Percentiles rank a stretch among this genome's conserved stretches.
Conservation (phyloP, 352 stramenopile genomes). For the Phytopythium delawarense region DNA sequence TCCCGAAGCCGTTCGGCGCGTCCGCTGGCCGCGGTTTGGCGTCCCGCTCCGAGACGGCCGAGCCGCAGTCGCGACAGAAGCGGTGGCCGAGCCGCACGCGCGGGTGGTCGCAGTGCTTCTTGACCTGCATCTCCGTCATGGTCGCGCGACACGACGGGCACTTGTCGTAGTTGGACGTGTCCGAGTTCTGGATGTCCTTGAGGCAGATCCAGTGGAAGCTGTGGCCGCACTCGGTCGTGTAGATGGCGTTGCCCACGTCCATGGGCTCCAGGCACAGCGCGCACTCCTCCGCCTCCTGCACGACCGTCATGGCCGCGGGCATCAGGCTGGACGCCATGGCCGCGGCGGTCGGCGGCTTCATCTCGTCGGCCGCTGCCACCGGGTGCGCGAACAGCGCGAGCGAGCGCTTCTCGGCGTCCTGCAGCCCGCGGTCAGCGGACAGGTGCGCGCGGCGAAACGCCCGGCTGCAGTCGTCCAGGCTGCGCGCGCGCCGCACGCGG, state of each 20-base stretch:
- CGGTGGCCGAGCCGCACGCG: slow-evolving; percentile 73
- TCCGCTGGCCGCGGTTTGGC: slow-evolving; percentile 62
- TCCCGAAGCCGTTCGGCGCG: background rate
- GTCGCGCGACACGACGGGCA: slow-evolving; percentile 72
- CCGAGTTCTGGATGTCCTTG: slow-evolving; percentile 78
- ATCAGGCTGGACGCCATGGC: slow-evolving; percentile 12
- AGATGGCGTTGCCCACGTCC: slow-evolving; percentile 77
- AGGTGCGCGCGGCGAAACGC: slow-evolving; percentile 18
- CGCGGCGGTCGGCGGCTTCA: slow-evolving; percentile 9
- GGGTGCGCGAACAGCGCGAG: slow-evolving; percentile 36
- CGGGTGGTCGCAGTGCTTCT: slow-evolving; percentile 81
- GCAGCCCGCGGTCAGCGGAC: slow-evolving; percentile 48
- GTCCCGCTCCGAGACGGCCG: slow-evolving; percentile 48
- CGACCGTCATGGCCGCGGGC: slow-evolving; percentile 34
- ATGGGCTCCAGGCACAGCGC: slow-evolving; percentile 84
- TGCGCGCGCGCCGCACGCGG: slow-evolving; percentile 35
- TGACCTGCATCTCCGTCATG: slow-evolving; percentile 81
- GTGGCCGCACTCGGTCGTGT: slow-evolving; percentile 78
- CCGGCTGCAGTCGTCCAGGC: slow-evolving; percentile 46
- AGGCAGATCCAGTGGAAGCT: slow-evolving; percentile 85
- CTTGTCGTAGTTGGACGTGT: slow-evolving; percentile 81
- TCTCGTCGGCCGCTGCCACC: slow-evolving; percentile 8
- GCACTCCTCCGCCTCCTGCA: slow-evolving; percentile 72
- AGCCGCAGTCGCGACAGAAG: slow-evolving; percentile 78
- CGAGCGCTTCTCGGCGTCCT: slow-evolving; percentile 56